A percentile compares a stretch with the other conserved stretches of the same genome.
These are phyloP conservation scores for Spathaspora boniae DNA, from an alignment of 805 yeast species.

Conservation along the genomic window DNA sequence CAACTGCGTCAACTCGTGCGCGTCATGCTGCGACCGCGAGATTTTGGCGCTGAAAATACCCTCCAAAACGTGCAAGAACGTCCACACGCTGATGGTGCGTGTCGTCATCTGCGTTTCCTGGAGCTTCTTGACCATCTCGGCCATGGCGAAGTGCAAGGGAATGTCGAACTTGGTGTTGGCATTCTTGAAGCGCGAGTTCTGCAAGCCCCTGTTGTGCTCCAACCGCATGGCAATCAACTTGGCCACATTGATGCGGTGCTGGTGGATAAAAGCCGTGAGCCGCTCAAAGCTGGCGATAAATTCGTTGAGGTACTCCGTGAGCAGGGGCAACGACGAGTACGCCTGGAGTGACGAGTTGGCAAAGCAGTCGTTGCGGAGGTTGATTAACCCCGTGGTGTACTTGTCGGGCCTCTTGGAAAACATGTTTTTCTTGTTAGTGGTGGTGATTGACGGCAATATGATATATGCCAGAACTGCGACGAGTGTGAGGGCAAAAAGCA, in stretches of 20 bases:
- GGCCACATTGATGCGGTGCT: conserved; percentile 16
- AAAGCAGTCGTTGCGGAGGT: conserved; percentile 85
- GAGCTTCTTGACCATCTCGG: conserved; percentile 49
- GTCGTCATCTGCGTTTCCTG: conserved; percentile 58
- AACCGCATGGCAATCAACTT: conserved; percentile 11
- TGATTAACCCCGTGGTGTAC: conserved; percentile 77
- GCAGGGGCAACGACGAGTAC: conserved; percentile 55
- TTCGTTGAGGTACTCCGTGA: conserved; percentile 54
- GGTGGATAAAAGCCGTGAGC: conserved; percentile 17
- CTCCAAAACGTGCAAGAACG: conserved; percentile 71
- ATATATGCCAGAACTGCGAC: conserved; percentile 15
- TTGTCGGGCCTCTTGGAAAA: conserved; percentile 61
- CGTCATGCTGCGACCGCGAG: conserved; percentile 83
- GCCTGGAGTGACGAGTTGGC: conserved; percentile 89
- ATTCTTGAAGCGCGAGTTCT: conserved; percentile 18
- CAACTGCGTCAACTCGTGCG: conserved; percentile 85
- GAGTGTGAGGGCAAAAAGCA: conserved; percentile 11
- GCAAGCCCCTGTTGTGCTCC: conserved; percentile 7
- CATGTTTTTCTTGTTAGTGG: conserved; percentile 20
- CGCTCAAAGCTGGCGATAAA: conserved; percentile 28
- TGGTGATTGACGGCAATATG: conserved; percentile 11
- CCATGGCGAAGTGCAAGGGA: conserved; percentile 57
- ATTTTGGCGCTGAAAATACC: conserved; percentile 67
- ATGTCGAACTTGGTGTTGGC: conserved; percentile 29
- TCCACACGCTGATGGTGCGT: conserved; percentile 70